Conservation (phyloP, 2,329 filamentous ascomycete genomes). For the Cordyceps javanica region DNA sequence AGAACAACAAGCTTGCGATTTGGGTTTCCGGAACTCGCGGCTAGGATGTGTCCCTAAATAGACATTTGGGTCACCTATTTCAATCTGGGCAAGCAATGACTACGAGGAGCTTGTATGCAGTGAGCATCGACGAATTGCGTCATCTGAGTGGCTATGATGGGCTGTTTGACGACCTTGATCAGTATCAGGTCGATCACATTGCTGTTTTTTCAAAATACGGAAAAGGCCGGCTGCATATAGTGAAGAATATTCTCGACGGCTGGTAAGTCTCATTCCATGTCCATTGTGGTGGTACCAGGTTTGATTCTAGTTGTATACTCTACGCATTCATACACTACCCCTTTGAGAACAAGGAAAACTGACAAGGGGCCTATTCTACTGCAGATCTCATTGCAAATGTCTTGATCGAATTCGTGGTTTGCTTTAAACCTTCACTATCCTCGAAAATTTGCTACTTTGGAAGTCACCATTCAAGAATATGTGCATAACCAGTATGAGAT, state of each 20-base stretch:
- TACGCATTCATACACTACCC: slow-evolving; percentile 22
- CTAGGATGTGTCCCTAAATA: slow-evolving; percentile 15
- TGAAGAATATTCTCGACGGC: slow-evolving; percentile 90
- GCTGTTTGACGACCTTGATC: slow-evolving; percentile 78
- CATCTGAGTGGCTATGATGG: slow-evolving; percentile 78
- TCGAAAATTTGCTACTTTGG: slow-evolving; percentile 21
- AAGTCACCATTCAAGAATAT: slow-evolving; percentile 23
- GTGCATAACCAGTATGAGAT: slow-evolving; percentile 24
- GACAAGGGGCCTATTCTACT: slow-evolving; percentile 19
- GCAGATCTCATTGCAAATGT: slow-evolving; percentile 24
- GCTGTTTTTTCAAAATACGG: slow-evolving; percentile 87
- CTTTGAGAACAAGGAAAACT: slow-evolving; percentile 20
- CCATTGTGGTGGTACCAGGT: too few relatives aligned
- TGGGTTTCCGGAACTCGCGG: slow-evolving; percentile 17
- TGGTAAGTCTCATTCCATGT: slow-evolving; percentile 50
- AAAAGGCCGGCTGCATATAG: slow-evolving; percentile 72
- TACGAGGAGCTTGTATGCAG: slow-evolving; percentile 79
- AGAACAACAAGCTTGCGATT: slow-evolving; percentile 23
- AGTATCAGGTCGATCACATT: slow-evolving; percentile 88
- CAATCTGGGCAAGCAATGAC: slow-evolving; percentile 87
- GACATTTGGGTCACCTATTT: slow-evolving; percentile 92
- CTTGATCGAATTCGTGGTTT: slow-evolving; percentile 24
- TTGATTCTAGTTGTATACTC: slow-evolving; percentile 81
- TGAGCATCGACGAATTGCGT: slow-evolving; percentile 77
- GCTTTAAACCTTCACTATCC: slow-evolving; percentile 23